phyloP scores from a whole-genome alignment of 177 flowering plant genomes.

The Vitis hybrid region DNA sequence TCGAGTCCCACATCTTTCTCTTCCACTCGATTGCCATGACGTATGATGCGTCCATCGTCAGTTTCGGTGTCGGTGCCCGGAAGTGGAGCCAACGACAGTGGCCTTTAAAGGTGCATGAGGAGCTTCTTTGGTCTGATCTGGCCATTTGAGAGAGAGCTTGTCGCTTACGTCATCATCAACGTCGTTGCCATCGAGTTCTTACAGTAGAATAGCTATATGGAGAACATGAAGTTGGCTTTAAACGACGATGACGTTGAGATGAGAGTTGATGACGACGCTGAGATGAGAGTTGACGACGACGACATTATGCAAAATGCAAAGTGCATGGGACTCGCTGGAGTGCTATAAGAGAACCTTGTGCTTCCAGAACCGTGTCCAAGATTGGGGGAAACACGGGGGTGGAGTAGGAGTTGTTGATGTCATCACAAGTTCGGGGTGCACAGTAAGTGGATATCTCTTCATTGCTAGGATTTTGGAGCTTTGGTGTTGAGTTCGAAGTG shows the following conservation, averaged over 20 bases:
- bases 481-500: background rate
- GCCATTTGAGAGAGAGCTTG: conserved; percentile 59
- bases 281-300: too few species aligned
- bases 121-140: conserved; percentile 76
- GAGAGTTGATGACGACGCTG: background rate
- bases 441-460: conserved; percentile 1
- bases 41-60: conserved; percentile 6
- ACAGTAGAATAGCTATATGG: conserved; percentile 17
- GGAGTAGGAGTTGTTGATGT: conserved; percentile 44
- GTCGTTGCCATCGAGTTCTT: conserved; percentile 15
- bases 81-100: conserved; percentile 45
- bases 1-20: too few species aligned
- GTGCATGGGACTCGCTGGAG: conserved; percentile 60
- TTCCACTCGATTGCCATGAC: too few species aligned
- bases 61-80: conserved; percentile 34
- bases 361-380: conserved; percentile 35
- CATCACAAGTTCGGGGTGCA: conserved; percentile 15
- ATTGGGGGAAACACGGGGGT: conserved; percentile 57
- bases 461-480: conserved; percentile 15
- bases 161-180: conserved; percentile 54
- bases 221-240: conserved; percentile 38
- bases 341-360: conserved; percentile 48
- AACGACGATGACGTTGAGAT: background rate
- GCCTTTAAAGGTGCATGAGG: conserved; percentile 47
- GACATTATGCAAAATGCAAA: conserved; percentile 7